Percentiles rank a stretch among this genome's conserved stretches.
These are phyloP conservation scores for Penicillium turbatum DNA, from an alignment of 495 filamentous ascomycete genomes.

Conservation along the genomic window DNA sequence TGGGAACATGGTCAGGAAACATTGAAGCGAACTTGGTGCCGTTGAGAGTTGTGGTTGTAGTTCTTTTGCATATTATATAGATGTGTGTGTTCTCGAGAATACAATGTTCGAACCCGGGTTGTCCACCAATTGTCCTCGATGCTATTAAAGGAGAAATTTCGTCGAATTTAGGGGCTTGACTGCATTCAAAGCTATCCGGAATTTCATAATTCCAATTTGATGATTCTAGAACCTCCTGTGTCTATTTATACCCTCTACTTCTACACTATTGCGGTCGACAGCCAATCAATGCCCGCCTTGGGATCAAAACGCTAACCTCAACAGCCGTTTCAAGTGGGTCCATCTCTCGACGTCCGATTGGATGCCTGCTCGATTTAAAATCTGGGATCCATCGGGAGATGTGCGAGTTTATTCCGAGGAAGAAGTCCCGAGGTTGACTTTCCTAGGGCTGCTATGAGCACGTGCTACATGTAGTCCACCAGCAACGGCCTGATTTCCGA, in stretches of 20 bases:
- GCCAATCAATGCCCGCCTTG: neutral
- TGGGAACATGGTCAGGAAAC: conserved; percentile 8
- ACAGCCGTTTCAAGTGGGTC: neutral
- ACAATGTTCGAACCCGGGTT: neutral
- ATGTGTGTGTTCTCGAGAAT: neutral
- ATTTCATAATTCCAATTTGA: no score
- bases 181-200: neutral
- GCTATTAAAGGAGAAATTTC: neutral
- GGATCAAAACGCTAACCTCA: neutral
- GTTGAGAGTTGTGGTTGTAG: neutral
- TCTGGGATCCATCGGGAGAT: neutral
- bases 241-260: conserved; percentile 1
- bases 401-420: neutral
- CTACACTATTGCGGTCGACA: neutral
- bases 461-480: no score
- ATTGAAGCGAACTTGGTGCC: conserved; percentile 11
- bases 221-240: conserved; percentile 5
- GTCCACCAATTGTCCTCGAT: neutral
- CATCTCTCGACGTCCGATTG: neutral
- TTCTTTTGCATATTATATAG: conserved; percentile 4
- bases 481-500: no score
- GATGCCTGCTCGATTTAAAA: neutral
- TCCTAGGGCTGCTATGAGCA: no score
- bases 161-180: neutral
- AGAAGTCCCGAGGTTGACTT: no score